phyloP scores from a whole-genome alignment of 2,329 filamentous ascomycete species.

The Fusarium zealandicum region DNA sequence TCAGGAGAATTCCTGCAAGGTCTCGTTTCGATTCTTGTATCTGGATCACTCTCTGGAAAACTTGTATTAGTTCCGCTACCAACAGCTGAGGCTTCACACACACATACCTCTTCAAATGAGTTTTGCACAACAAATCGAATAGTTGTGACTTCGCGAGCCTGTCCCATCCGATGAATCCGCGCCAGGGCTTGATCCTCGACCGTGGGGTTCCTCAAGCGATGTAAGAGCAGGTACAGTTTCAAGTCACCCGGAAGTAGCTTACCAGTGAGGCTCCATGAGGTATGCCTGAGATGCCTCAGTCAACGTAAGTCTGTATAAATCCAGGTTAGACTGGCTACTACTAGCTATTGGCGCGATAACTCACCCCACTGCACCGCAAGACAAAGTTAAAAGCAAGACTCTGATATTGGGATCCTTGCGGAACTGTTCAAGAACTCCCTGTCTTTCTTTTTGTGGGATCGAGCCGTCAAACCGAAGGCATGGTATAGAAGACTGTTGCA shows the following conservation, averaged over 20 bases:
- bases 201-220: constrained; percentile 48
- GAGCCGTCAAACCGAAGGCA: too few relatives aligned
- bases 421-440: too few relatives aligned
- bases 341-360: too few relatives aligned
- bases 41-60: constrained; percentile 10
- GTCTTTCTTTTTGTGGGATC: too few relatives aligned
- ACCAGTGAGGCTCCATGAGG: constrained; percentile 59
- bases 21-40: constrained; percentile 18
- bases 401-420: too few relatives aligned
- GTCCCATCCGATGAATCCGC: constrained; percentile 47
- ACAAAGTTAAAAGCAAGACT: too few relatives aligned
- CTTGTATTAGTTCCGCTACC: neutral
- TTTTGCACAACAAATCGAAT: constrained; percentile 48
- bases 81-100: neutral
- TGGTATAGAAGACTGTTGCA: too few relatives aligned
- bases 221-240: neutral
- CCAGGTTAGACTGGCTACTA: too few relatives aligned
- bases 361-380: too few relatives aligned
- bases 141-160: constrained; percentile 47
- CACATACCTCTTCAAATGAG: constrained; percentile 49
- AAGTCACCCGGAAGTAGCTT: neutral
- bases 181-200: constrained; percentile 54
- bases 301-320: constrained; percentile 49
- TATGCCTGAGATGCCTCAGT: constrained; percentile 56
- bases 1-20: constrained; percentile 13